These are phyloP conservation scores for Stevia rebaudiana DNA, from an alignment of 140 eudicot species.

Conservation along the genomic window DNA sequence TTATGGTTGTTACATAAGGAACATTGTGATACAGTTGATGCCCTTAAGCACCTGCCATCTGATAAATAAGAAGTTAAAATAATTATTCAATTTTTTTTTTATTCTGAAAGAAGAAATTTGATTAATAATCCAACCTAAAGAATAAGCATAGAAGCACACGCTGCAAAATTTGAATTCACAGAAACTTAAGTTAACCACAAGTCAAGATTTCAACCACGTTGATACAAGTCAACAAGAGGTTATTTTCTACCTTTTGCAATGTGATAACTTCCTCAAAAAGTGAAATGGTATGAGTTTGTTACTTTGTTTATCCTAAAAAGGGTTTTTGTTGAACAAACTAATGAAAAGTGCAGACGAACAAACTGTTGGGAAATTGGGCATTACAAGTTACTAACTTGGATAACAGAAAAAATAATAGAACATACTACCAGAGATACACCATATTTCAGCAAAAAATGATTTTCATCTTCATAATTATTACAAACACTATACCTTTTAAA, in stretches of 20 bases:
- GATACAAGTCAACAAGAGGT: slow-evolving; percentile 1
- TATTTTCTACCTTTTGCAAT: background rate
- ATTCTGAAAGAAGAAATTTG: background rate
- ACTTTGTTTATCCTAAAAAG: background rate
- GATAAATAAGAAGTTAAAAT: slow-evolving; percentile 29
- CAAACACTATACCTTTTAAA: background rate
- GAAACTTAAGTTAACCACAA: background rate
- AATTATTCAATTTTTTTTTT: background rate
- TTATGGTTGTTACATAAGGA: slow-evolving; percentile 36
- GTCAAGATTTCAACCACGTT: background rate
- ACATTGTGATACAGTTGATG: slow-evolving; percentile 36
- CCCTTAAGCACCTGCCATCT: slow-evolving; percentile 43
- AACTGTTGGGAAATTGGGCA: background rate
- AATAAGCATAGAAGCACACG: background rate
- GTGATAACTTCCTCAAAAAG: background rate
- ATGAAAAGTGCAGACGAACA: background rate
- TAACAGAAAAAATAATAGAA: background rate
- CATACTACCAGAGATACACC: background rate
- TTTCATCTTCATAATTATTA: background rate
- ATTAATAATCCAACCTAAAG: background rate
- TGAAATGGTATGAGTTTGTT: background rate
- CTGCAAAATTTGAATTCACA: background rate
- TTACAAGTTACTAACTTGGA: background rate
- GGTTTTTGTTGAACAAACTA: background rate
- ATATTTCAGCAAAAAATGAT: background rate